Percentiles rank a stretch among this genome's conserved stretches.
Conservation (phyloP, 106 monocot species). For the Dioscorea dumetorum region DNA sequence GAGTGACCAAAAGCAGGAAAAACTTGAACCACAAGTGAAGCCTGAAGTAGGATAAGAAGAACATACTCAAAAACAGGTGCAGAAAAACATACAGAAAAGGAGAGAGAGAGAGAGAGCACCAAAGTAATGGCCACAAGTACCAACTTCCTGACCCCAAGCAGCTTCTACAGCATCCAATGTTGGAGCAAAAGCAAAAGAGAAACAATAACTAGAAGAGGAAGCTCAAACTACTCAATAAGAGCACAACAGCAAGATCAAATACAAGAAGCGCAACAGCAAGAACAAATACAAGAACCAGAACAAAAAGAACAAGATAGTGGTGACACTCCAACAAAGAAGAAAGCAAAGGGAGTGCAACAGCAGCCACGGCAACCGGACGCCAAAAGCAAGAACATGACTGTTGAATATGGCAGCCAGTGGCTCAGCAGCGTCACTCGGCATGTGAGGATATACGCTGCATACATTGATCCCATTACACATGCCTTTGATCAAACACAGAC, state of each 20-base stretch:
- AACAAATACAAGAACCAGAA: slow-evolving; percentile 13
- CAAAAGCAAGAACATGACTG: slow-evolving; percentile 79
- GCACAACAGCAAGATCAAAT: slow-evolving; percentile 11
- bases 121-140: slow-evolving; percentile 30
- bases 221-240: background rate
- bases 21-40: no score
- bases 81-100: background rate
- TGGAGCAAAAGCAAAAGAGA: background rate
- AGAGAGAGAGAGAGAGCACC: background rate
- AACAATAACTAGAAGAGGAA: background rate
- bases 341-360: slow-evolving; percentile 4
- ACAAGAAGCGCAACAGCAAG: background rate
- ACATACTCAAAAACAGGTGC: no score
- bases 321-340: no score
- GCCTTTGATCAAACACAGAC: slow-evolving; percentile 92
- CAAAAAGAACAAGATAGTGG: slow-evolving; percentile 4
- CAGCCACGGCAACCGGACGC: slow-evolving; percentile 54
- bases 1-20: no score
- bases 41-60: no score
- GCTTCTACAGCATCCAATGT: slow-evolving; percentile 15
- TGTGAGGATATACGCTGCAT: slow-evolving; percentile 85
- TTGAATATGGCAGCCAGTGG: slow-evolving; percentile 86
- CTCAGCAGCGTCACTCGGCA: slow-evolving; percentile 83
- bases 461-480: slow-evolving; percentile 76
- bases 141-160: slow-evolving; percentile 20